Conservation (phyloP, 2,329 filamentous ascomycete species). For the Pezicula carpinea region DNA sequence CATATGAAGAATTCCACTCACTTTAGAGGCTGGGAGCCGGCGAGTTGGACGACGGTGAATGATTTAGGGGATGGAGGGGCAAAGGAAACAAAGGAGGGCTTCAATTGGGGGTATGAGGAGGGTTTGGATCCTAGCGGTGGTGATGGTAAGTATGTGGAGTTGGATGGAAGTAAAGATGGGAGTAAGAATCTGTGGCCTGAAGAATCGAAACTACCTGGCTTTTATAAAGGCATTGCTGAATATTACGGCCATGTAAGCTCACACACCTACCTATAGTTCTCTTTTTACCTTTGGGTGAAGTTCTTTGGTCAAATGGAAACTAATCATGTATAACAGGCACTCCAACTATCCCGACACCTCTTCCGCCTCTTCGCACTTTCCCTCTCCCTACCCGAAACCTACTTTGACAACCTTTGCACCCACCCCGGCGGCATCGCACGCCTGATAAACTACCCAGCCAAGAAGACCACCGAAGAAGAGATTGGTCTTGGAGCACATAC, state of each 20-base stretch:
- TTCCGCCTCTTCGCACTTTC: conserved; percentile 35
- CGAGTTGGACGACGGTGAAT: conserved; percentile 41
- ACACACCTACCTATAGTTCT: neutral
- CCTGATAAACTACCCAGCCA: conserved; percentile 45
- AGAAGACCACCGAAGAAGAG: conserved; percentile 25
- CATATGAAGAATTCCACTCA: conserved; percentile 33
- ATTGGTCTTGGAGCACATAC: conserved; percentile 43
- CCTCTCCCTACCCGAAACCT: conserved; percentile 35
- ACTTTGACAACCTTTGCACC: conserved; percentile 35
- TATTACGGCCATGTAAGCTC: conserved; percentile 24
- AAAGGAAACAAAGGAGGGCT: conserved; percentile 43
- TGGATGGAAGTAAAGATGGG: conserved; percentile 22
- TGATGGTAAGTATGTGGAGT: conserved; percentile 27
- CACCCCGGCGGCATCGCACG: conserved; percentile 40
- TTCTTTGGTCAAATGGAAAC: too few species aligned
- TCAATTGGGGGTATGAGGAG: conserved; percentile 28
- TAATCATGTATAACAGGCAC: conserved; percentile 12
- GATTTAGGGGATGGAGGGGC: conserved; percentile 27
- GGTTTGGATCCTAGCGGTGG: conserved; percentile 26
- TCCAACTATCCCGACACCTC: conserved; percentile 33
- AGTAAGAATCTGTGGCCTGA: conserved; percentile 25
- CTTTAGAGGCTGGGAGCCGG: conserved; percentile 44
- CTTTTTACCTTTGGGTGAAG: too few species aligned
- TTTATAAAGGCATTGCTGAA: conserved; percentile 23
- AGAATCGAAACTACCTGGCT: conserved; percentile 23